Conservation (phyloP, 2,329 filamentous ascomycete species). For the Colletotrichum spaethianum region DNA sequence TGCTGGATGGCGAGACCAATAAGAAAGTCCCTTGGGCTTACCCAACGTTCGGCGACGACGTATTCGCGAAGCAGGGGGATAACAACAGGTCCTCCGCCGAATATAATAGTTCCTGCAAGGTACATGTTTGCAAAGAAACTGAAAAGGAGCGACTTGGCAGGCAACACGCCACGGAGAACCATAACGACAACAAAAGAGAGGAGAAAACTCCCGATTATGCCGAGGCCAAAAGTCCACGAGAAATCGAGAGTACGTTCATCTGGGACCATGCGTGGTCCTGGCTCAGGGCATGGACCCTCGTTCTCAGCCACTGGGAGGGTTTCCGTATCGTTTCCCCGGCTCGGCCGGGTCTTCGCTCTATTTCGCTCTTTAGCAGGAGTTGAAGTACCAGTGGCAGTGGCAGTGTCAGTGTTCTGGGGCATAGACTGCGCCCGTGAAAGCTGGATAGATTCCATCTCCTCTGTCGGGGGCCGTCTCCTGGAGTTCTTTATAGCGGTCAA, state of each 20-base stretch:
- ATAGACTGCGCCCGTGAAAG: too few species aligned
- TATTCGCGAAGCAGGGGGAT: conserved; percentile 74
- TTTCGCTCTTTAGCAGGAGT: too few species aligned
- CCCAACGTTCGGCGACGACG: conserved; percentile 79
- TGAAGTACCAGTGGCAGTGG: too few species aligned
- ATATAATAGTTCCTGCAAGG: conserved; percentile 79
- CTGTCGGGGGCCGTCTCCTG: too few species aligned
- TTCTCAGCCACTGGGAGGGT: too few species aligned
- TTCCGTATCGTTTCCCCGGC: too few species aligned
- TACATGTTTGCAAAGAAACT: conserved; percentile 81
- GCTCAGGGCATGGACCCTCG: conserved; percentile 23
- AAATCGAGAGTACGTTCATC: conserved; percentile 53
- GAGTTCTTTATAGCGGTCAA: too few species aligned
- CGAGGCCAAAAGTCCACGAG: conserved; percentile 60
- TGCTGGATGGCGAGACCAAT: conserved; percentile 81
- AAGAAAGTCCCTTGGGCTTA: conserved; percentile 78
- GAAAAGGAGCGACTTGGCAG: conserved; percentile 62
- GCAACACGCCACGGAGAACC: conserved; percentile 60
- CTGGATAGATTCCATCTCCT: too few species aligned
- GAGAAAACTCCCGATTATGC: conserved; percentile 65
- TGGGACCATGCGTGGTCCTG: conserved; percentile 51
- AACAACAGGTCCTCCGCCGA: conserved; percentile 76
- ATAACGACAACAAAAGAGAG: conserved; percentile 70
- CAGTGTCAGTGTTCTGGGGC: too few species aligned
- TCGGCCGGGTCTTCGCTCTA: too few species aligned